A percentile compares a stretch with the other conserved stretches of the same genome.
Conservation (phyloP, 208 protist species). For the Angomonas ambiguus region DNA sequence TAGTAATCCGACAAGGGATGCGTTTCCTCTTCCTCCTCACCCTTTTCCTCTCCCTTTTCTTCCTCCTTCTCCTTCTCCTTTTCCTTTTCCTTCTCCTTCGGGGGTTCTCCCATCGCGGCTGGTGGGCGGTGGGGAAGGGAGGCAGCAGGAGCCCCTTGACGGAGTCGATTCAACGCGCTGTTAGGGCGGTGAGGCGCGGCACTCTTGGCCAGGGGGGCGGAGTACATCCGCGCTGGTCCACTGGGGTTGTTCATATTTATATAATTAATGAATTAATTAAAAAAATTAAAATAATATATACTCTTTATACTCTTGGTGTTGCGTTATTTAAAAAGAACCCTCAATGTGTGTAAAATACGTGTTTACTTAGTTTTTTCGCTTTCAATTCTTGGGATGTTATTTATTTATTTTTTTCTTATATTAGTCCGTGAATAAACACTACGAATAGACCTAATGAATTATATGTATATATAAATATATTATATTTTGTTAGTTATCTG, state of each 20-base stretch:
- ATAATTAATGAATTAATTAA: too few relatives aligned
- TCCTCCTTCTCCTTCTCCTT: background rate
- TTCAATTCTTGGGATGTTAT: too few relatives aligned
- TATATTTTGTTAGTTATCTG: too few relatives aligned
- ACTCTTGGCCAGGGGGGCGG: background rate
- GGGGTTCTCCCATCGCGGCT: background rate
- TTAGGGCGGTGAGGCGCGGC: background rate
- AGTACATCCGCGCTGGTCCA: background rate
- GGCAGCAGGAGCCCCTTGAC: background rate
- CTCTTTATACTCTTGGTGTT: too few relatives aligned
- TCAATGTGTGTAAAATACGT: too few relatives aligned
- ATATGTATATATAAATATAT: too few relatives aligned
- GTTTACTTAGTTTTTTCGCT: too few relatives aligned
- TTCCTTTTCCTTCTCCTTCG: background rate
- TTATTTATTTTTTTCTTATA: too few relatives aligned
- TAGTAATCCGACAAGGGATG: slow-evolving; percentile 11
- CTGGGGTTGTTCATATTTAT: background rate
- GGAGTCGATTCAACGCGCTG: background rate
- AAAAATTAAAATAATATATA: too few relatives aligned
- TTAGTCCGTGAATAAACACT: too few relatives aligned
- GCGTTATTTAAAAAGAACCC: too few relatives aligned
- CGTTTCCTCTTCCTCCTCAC: background rate
- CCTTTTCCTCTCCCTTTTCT: background rate
- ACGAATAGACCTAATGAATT: too few relatives aligned
- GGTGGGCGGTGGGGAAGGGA: background rate